These are phyloP conservation scores for Talaromyces sp. DNA, from an alignment of 2,329 filamentous ascomycete species.

Conservation along the genomic window DNA sequence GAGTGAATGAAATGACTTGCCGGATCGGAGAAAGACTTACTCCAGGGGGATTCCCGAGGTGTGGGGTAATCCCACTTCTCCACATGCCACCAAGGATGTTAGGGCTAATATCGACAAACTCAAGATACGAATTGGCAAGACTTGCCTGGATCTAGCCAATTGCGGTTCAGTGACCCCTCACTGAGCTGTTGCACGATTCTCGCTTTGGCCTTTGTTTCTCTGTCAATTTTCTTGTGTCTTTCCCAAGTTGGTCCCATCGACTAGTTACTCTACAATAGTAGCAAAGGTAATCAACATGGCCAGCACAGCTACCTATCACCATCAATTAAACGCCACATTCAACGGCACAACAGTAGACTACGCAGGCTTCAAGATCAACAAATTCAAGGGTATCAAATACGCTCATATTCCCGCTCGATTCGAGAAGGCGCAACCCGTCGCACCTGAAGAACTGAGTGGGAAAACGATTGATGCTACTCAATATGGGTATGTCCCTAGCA, in stretches of 20 bases:
- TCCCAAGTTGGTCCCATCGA: neutral
- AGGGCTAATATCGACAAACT: neutral
- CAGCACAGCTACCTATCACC: conserved; percentile 24
- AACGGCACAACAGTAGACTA: conserved; percentile 22
- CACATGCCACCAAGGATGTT: neutral
- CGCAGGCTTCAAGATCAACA: conserved; percentile 22
- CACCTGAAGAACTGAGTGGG: conserved; percentile 22
- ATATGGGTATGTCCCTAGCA: conserved; percentile 26
- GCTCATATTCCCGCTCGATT: conserved; percentile 30
- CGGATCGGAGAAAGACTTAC: neutral
- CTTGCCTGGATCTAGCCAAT: neutral
- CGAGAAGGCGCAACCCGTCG: conserved; percentile 26
- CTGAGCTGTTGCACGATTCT: neutral
- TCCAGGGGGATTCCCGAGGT: neutral
- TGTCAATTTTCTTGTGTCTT: neutral
- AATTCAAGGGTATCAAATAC: conserved; percentile 33
- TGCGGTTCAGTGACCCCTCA: neutral
- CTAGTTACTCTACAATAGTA: neutral
- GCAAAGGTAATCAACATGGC: conserved; percentile 21
- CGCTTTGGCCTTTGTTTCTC: neutral
- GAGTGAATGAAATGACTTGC: neutral
- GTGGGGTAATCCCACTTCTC: neutral
- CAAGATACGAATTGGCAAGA: neutral
- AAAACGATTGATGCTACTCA: conserved; percentile 33
- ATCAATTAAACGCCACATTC: conserved; percentile 27